phyloP scores from a whole-genome alignment of 2,329 filamentous ascomycete genomes.

The Colletotrichum cereale region DNA sequence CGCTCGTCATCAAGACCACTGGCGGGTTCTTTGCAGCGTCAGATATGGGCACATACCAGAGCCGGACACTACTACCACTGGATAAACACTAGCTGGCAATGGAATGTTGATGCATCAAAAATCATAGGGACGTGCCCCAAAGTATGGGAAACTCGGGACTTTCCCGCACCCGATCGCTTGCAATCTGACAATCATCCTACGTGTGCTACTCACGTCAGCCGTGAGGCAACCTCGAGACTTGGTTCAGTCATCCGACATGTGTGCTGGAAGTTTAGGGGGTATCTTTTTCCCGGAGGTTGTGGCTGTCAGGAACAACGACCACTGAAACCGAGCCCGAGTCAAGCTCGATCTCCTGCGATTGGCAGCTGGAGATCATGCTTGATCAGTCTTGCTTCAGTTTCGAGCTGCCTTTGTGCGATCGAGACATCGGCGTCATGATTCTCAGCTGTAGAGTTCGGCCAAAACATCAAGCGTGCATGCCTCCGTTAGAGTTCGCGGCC shows the following conservation, averaged over 20 bases:
- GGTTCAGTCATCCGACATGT: background rate
- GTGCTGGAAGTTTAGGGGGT: background rate
- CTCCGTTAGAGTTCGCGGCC: background rate
- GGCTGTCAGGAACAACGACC: background rate
- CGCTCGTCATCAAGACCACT: constrained; percentile 1
- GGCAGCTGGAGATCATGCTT: background rate
- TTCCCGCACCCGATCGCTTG: constrained; percentile 12
- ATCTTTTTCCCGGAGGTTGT: background rate
- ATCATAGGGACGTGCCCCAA: background rate
- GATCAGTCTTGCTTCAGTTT: constrained; percentile 1
- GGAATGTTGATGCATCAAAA: background rate
- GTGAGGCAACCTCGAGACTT: background rate
- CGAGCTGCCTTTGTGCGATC: constrained; percentile 1
- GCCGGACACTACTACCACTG: background rate
- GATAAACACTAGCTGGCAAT: background rate
- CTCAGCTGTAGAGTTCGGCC: background rate
- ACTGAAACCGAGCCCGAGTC: background rate
- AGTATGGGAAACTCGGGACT: background rate
- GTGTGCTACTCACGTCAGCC: constrained; percentile 11
- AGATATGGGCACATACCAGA: background rate
- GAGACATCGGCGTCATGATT: constrained; percentile 18
- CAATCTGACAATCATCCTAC: background rate
- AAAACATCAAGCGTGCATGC: constrained; percentile 26
- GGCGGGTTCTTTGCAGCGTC: background rate
- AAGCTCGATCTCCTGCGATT: background rate